phyloP scores from a whole-genome alignment of 352 stramenopile genomes.

The Globisporangium megalacanthum region DNA sequence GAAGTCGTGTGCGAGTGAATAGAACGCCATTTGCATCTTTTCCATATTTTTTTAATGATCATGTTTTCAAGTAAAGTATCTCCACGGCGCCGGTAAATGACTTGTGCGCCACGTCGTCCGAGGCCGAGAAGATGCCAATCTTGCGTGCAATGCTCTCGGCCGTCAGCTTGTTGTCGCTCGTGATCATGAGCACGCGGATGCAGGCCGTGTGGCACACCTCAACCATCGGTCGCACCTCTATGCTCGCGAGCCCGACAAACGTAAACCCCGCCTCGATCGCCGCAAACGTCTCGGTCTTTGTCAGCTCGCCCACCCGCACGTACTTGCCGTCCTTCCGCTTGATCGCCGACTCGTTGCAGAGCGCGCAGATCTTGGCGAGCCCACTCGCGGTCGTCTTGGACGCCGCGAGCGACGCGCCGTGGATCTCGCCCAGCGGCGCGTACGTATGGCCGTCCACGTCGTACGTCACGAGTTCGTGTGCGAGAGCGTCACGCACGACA shows the following conservation, averaged over 20 bases:
- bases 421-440: conserved; percentile 77
- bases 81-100: conserved; percentile 96
- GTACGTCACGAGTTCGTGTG: conserved; percentile 86
- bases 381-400: conserved; percentile 79
- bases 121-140: conserved; percentile 93
- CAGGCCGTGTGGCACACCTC: conserved; percentile 92
- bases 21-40: too few relatives aligned
- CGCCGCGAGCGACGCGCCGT: conserved; percentile 36
- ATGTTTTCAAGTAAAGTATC: too few relatives aligned
- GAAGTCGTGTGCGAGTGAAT: too few relatives aligned
- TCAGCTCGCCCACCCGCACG: conserved; percentile 93
- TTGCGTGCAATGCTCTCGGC: conserved; percentile 96
- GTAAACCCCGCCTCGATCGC: conserved; percentile 96
- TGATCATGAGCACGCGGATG: conserved; percentile 99
- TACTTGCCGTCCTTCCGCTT: conserved; percentile 88
- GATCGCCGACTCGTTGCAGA: conserved; percentile 97
- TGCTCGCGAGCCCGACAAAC: conserved; percentile 96
- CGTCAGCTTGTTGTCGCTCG: conserved; percentile 98
- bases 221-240: conserved; percentile 97
- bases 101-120: conserved; percentile 79
- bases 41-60: too few relatives aligned
- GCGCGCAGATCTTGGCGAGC: conserved; percentile 86
- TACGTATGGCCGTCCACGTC: conserved; percentile 94
- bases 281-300: conserved; percentile 86
- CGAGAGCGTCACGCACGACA: conserved; percentile 89